Conservation (phyloP, 768 basidiomycete genomes). For the Macrolepiota fuliginosa region DNA sequence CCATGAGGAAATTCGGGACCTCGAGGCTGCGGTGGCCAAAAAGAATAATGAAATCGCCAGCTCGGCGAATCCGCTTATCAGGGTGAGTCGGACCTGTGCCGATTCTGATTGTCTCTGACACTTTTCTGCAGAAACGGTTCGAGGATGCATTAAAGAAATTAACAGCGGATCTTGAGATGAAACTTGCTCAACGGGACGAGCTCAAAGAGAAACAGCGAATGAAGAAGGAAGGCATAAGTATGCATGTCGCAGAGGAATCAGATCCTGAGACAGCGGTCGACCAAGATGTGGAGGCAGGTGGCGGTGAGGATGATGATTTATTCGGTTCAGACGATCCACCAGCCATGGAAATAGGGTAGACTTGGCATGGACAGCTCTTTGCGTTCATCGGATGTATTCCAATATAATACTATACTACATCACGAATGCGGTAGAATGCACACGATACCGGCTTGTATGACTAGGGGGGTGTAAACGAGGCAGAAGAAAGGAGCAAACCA, state of each 20-base stretch:
- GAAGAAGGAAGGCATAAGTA: constrained; percentile 62
- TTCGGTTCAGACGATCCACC: constrained; percentile 52
- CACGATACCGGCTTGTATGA: constrained; percentile 67
- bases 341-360: constrained; percentile 27
- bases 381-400: not conserved
- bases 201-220: constrained; percentile 72
- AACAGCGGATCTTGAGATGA: constrained; percentile 82
- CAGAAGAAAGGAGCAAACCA: constrained; percentile 87
- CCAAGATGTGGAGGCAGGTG: constrained; percentile 30
- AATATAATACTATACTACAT: constrained; percentile 11
- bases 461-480: constrained; percentile 72
- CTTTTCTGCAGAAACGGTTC: constrained; percentile 70
- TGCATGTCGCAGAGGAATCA: constrained; percentile 36
- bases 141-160: constrained; percentile 91
- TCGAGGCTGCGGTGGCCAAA: constrained; percentile 85
- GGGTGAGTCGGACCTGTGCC: constrained; percentile 38
- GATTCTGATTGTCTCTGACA: not conserved
- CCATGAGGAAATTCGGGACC: constrained; percentile 85
- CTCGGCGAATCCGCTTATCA: constrained; percentile 84
- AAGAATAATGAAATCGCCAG: constrained; percentile 81
- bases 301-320: constrained; percentile 33
- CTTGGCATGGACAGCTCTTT: not conserved
- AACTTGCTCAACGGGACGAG: constrained; percentile 75
- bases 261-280: constrained; percentile 33
- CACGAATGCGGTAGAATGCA: constrained; percentile 35